Percentiles rank a stretch among this genome's conserved stretches.
Conservation (phyloP, 1,284 basidiomycete species). For the Leucoagaricus sp. region DNA sequence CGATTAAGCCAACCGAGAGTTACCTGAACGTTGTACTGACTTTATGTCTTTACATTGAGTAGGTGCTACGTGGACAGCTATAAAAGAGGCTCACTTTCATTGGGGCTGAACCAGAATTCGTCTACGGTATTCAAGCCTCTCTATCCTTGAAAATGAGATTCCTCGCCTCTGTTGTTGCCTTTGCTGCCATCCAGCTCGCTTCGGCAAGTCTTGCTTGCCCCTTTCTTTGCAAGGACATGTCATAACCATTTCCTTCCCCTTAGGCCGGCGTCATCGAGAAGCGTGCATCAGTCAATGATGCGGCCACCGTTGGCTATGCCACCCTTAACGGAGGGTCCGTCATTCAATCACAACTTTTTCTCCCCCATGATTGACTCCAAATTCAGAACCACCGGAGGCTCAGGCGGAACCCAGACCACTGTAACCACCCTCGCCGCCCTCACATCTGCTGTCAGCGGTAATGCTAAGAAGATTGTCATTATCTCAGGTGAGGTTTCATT, state of each 20-base stretch:
- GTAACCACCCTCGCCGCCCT: constrained; percentile 44
- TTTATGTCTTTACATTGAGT: neutral
- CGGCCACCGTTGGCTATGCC: constrained; percentile 43
- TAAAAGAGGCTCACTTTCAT: neutral
- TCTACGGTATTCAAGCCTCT: neutral
- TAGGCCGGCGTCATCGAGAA: constrained; percentile 26
- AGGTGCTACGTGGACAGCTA: constrained; percentile 1
- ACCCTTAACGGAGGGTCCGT: constrained; percentile 42
- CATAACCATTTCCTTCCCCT: no score
- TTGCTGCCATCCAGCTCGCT: constrained; percentile 29
- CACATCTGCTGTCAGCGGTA: constrained; percentile 43
- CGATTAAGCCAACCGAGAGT: neutral
- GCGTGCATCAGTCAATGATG: constrained; percentile 36
- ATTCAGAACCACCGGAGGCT: constrained; percentile 43
- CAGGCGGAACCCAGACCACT: constrained; percentile 43
- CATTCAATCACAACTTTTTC: neutral
- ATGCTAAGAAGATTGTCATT: constrained; percentile 46
- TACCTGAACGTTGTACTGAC: neutral
- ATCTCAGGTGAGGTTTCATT: constrained; percentile 35
- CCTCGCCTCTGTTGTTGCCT: constrained; percentile 30
- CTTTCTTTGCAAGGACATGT: no score
- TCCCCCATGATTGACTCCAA: neutral
- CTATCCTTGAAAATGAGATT: constrained; percentile 29
- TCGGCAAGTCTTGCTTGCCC: constrained; percentile 23
- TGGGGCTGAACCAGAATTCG: constrained; percentile 6